Conservation (phyloP, 768 basidiomycete genomes). For the Termitomyces sp. region DNA sequence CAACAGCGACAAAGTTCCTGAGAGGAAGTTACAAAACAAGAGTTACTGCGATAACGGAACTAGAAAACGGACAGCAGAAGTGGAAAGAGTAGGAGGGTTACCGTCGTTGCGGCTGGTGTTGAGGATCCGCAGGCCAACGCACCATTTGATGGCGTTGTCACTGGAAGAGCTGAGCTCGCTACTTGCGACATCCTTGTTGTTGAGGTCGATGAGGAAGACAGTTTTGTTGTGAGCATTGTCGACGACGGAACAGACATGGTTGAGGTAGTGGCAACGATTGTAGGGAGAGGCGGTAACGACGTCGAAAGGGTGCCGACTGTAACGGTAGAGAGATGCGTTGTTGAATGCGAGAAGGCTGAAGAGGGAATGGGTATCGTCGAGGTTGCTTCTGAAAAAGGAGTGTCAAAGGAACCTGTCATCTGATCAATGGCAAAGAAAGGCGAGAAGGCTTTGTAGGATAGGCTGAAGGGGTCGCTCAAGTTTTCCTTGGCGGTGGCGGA, state of each 20-base stretch:
- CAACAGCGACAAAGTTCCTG: conserved; percentile 2
- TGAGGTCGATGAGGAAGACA: conserved; percentile 12
- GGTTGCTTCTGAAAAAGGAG: conserved; percentile 45
- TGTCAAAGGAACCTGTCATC: conserved; percentile 56
- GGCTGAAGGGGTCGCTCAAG: conserved; percentile 18
- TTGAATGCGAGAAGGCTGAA: conserved; percentile 22
- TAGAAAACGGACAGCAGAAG: conserved; percentile 6
- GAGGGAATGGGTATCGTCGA: conserved; percentile 34
- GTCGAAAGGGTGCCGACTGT: conserved; percentile 29
- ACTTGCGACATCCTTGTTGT: conserved; percentile 3
- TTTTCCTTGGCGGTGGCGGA: conserved; percentile 28
- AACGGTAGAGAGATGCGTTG: conserved; percentile 33
- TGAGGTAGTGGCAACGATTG: neutral
- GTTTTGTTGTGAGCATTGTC: conserved; percentile 14
- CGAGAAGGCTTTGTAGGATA: conserved; percentile 39
- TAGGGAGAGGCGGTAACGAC: conserved; percentile 15
- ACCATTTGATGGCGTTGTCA: conserved; percentile 7
- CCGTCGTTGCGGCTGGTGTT: neutral
- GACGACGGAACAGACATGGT: conserved; percentile 8
- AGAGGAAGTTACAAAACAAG: neutral
- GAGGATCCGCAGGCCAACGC: neutral
- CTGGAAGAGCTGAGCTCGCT: neutral
- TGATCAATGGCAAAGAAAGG: conserved; percentile 50
- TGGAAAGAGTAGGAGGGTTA: neutral
- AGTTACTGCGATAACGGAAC: neutral